Base-by-base conservation (phyloP, 2,329 filamentous ascomycete species). In the Diatrype stigma region DNA sequence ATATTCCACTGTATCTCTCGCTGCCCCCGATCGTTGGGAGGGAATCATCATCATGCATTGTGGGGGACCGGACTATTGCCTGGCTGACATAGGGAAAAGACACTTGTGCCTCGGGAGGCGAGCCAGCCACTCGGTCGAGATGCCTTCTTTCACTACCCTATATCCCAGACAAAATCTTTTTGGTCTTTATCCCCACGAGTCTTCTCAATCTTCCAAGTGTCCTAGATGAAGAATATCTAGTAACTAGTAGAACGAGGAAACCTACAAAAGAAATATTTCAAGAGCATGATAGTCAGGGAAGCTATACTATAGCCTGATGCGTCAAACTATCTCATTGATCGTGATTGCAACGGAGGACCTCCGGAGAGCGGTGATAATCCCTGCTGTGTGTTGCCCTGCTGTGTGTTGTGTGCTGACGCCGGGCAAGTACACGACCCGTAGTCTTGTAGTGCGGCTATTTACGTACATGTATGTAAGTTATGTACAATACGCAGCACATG, bases 171-270 rank as follows among this genome's bases (percentile, higher is more conserved):
- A 54, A 42, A 21, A 19, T 42, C 46, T 55, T 51, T 51, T 56
- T 55, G 46, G 52, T 51, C 42, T 37, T 51, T 37, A 30, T 48
- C 48, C 47, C 46, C 45, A 44, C 51, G 54, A 49, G 50, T 50
- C 47, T 42, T 49, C 45, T 35, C 47, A 38, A 56, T 57, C 47
- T 57, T 54, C 55, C 50, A 42, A 51, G 47, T 56, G 56, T 59
- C 56, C 55, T 60, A 60, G 57, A 57, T 58, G 51, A 55, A 59
- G 48, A 51, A 49, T 59, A 60, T 58, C 56, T 63, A 62, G 60
- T 54, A n/a, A n/a, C n/a, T n/a, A 58, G 47, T 55, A 57, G 54
- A 60, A 52, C 51, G 54, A 55, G 54, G 53, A 61, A 56, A 56
- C 49, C 52, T 57, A 53, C 47, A 50, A 54, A 54, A 53, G 37